Base-by-base conservation (phyloP, 805 yeast genomes). In the Clavispora phyllophila region DNA sequence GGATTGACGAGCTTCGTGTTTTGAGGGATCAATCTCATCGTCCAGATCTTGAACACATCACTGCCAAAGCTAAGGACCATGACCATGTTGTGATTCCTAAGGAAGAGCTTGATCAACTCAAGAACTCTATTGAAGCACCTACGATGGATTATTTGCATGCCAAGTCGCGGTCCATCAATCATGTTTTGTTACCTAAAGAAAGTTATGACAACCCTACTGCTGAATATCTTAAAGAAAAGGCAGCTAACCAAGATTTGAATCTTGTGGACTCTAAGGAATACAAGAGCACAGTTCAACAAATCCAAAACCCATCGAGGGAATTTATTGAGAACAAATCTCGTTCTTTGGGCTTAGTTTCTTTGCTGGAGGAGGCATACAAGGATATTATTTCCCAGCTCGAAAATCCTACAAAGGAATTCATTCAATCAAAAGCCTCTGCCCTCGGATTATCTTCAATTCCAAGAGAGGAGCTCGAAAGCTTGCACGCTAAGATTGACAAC, bases 311-410 rank as follows among this genome's bases (percentile, higher is more conserved):
- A 15, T 17, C 20, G 13, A 29, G 9, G 20, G 20, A 17, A 15
- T 29, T 9, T 17, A 6, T 29, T 29, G 33, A 17, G 33, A 29
- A 29, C 3, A 29, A 29, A 9, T 17, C 20, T 29, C 13, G n/a
- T 13, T 15, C 33, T 4, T 17, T 29, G 28, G 27, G 27, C 10
- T 35, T 35, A 25, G 24, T 27, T 12, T 17, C 15, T 8, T 22
- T 63, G 2, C 43, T 49, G 3, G 42, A 47, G 20, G 54, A 48
- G 10, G 61, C 61, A 35, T 52, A 20, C 13, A 23, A 23, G 26
- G n/a, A 22, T n/a, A 13, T 23, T 7, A 4, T 35, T 10, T 9
- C 13, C 5, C 18, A 25, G 15, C 9, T 36, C 10, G 27, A 35
- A 14, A 23, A 7, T 8, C 37, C 37, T 5, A 14, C 26, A 2